These are phyloP conservation scores for Oidiodendron maius DNA, from an alignment of 495 filamentous ascomycete species.

Conservation along the genomic window DNA sequence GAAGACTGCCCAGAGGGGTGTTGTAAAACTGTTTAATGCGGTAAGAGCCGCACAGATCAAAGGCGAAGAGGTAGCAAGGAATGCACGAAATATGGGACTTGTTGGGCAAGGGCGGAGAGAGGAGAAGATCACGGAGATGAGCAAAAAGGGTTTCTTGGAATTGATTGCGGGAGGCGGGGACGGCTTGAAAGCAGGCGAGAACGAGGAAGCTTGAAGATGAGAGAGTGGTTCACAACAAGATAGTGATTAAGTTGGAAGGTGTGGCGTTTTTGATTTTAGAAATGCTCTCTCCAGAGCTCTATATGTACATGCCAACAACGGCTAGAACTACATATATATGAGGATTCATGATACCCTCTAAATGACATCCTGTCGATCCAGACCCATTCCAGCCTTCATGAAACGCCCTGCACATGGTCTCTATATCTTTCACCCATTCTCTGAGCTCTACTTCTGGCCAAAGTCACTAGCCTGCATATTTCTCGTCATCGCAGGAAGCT, in stretches of 20 bases:
- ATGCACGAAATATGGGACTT: conserved; percentile 63
- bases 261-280: conserved; percentile 12
- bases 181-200: conserved; percentile 40
- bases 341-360: conserved; percentile 15
- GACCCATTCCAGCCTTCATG: not conserved
- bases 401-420: not conserved
- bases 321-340: conserved; percentile 12
- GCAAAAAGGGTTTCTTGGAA: conserved; percentile 91
- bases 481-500: conserved; percentile 85
- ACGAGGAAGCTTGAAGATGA: conserved; percentile 41
- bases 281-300: conserved; percentile 1
- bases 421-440: not conserved
- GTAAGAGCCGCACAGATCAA: conserved; percentile 87
- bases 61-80: conserved; percentile 65
- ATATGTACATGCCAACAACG: conserved; percentile 5
- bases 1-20: conserved; percentile 85
- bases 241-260: conserved; percentile 16
- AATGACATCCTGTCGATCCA: conserved; percentile 1
- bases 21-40: conserved; percentile 93
- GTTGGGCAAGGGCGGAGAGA: conserved; percentile 66
- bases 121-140: conserved; percentile 89
- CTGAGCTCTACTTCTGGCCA: conserved; percentile 31
- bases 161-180: conserved; percentile 67
- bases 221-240: not conserved
- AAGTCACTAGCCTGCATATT: conserved; percentile 97